These are phyloP conservation scores for Claviceps fusiformis DNA, from an alignment of 2,329 filamentous ascomycete genomes.

Conservation along the genomic window DNA sequence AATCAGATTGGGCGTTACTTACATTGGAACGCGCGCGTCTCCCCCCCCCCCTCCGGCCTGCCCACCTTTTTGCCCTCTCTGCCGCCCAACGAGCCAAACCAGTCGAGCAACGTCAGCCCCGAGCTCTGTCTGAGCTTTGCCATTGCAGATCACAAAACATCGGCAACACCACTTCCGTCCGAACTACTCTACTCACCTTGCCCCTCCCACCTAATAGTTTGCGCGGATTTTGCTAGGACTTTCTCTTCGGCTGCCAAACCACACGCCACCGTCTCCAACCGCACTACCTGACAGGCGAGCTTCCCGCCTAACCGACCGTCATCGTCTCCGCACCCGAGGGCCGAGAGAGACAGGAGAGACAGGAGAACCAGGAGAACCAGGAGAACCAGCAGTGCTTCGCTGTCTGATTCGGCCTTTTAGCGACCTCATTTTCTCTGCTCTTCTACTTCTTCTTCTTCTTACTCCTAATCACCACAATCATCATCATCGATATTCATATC, in stretches of 20 bases:
- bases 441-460: neutral
- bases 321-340: neutral
- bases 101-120: conserved; percentile 7
- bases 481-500: neutral
- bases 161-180: conserved; percentile 1
- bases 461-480: too few relatives aligned
- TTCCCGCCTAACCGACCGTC: neutral
- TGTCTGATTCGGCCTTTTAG: neutral
- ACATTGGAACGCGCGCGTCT: too few relatives aligned
- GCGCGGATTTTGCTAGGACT: neutral
- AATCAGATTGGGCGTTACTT: too few relatives aligned
- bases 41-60: too few relatives aligned
- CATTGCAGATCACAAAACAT: conserved; percentile 4
- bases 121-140: conserved; percentile 7
- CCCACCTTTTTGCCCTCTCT: neutral
- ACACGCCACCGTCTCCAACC: neutral
- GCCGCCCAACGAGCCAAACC: conserved; percentile 5
- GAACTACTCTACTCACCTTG: neutral
- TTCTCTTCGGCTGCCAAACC: neutral
- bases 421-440: neutral
- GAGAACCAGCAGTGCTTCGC: neutral
- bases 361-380: neutral
- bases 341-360: neutral
- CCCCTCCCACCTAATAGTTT: neutral
- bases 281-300: neutral